Conservation (phyloP, 768 basidiomycete species). For the Boletus tylopilopsis region DNA sequence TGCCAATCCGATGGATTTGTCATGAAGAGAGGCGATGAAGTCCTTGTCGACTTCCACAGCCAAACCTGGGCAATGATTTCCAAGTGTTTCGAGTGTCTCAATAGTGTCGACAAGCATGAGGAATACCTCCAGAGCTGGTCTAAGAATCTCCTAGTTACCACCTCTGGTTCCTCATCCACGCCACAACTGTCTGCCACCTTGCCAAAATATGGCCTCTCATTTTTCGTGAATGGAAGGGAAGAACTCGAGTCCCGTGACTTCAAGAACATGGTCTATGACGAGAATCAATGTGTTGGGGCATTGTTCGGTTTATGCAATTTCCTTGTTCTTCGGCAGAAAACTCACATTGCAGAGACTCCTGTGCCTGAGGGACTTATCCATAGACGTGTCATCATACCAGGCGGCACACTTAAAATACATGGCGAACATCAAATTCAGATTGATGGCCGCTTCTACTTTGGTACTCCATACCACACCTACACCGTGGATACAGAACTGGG, state of each 20-base stretch:
- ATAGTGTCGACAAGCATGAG: not conserved
- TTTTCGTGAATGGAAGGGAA: too few species aligned
- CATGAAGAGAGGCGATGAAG: not conserved
- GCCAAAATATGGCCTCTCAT: not conserved
- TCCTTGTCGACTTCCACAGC: conserved; percentile 4
- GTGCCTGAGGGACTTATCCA: not conserved
- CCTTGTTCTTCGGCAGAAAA: too few species aligned
- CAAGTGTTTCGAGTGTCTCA: not conserved
- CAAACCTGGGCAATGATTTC: too few species aligned
- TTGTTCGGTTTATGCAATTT: too few species aligned
- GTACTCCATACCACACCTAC: too few species aligned
- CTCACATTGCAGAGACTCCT: too few species aligned
- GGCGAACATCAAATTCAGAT: too few species aligned
- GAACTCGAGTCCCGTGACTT: not conserved
- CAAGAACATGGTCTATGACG: not conserved
- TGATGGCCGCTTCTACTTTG: too few species aligned
- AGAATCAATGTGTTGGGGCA: not conserved
- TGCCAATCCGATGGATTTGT: not conserved
- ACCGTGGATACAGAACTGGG: not conserved
- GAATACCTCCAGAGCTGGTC: not conserved
- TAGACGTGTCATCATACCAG: not conserved
- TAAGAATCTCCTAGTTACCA: not conserved
- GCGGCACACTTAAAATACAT: too few species aligned
- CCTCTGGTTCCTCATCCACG: not conserved
- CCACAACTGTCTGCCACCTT: not conserved